Evolutionary conservation across 2,329 filamentous ascomycete genomes (phyloP).

Genomic region (Dendryphion nanum): DNA sequence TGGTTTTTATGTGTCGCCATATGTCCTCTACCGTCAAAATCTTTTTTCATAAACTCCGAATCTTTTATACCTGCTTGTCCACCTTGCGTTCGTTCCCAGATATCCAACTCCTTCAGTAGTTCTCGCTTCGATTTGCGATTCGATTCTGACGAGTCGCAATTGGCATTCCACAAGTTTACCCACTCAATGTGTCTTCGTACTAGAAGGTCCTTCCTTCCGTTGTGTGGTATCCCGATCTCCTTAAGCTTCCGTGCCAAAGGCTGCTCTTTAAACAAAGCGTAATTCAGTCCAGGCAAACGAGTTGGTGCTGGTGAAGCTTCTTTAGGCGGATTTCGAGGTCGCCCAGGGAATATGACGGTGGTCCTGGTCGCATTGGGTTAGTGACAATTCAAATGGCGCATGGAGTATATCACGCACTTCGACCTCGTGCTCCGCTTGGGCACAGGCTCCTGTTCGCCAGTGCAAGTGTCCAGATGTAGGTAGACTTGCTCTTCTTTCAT

Average conservation of each 20-base stretch:
- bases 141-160: constrained; percentile 76
- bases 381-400: background rate
- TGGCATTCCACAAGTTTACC: constrained; percentile 95
- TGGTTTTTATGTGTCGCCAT: constrained; percentile 68
- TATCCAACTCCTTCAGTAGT: constrained; percentile 73
- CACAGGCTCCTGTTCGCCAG: constrained; percentile 34
- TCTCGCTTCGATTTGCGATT: constrained; percentile 64
- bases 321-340: constrained; percentile 25
- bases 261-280: constrained; percentile 79
- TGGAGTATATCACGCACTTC: constrained; percentile 19
- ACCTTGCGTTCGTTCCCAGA: constrained; percentile 84
- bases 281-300: constrained; percentile 73
- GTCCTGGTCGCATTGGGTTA: background rate
- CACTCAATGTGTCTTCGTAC: constrained; percentile 86
- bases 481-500: constrained; percentile 82
- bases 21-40: constrained; percentile 81
- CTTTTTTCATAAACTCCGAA: constrained; percentile 70
- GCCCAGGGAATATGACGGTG: too few relatives aligned
- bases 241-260: constrained; percentile 76
- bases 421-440: constrained; percentile 28
- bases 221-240: constrained; percentile 74
- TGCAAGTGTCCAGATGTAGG: constrained; percentile 73
- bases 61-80: constrained; percentile 46
- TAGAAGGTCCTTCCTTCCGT: constrained; percentile 67
- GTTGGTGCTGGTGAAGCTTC: constrained; percentile 37